phyloP scores from a whole-genome alignment of 2,329 filamentous ascomycete species.

The Beauveria australis region DNA sequence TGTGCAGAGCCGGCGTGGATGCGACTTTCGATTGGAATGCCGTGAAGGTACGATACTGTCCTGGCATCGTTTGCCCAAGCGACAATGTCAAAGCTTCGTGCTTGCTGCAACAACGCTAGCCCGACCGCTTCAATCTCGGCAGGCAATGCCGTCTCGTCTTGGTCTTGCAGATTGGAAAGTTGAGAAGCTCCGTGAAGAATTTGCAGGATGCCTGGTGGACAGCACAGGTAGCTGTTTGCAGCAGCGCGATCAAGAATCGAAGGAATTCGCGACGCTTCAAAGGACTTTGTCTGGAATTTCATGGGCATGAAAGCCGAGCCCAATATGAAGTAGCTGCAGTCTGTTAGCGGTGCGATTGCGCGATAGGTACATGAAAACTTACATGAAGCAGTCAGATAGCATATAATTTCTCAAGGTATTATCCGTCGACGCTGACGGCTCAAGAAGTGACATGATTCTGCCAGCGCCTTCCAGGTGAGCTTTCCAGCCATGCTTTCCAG shows the following conservation, averaged over 20 bases:
- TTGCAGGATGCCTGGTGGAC: conserved; percentile 34
- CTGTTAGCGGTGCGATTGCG: neutral
- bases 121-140: conserved; percentile 24
- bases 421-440: conserved; percentile 24
- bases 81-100: conserved; percentile 31
- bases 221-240: conserved; percentile 39
- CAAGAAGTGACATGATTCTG: conserved; percentile 33
- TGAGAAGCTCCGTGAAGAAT: conserved; percentile 35
- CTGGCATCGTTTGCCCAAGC: conserved; percentile 31
- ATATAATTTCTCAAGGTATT: conserved; percentile 35
- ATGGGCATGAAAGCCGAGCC: conserved; percentile 35
- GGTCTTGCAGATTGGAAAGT: conserved; percentile 25
- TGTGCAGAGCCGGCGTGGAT: conserved; percentile 35
- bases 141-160: conserved; percentile 17
- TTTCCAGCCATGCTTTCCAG: conserved; percentile 38
- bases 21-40: conserved; percentile 27
- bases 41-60: conserved; percentile 25
- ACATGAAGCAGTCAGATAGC: conserved; percentile 40
- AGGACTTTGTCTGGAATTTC: conserved; percentile 22
- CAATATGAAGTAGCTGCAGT: conserved; percentile 34
- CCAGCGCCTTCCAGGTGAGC: conserved; percentile 39
- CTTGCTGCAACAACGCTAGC: conserved; percentile 27
- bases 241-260: conserved; percentile 31
- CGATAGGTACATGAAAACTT: conserved; percentile 13
- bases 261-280: conserved; percentile 29